phyloP scores from a whole-genome alignment of 2,329 filamentous ascomycete species.

The Tricladium varicosporioides region DNA sequence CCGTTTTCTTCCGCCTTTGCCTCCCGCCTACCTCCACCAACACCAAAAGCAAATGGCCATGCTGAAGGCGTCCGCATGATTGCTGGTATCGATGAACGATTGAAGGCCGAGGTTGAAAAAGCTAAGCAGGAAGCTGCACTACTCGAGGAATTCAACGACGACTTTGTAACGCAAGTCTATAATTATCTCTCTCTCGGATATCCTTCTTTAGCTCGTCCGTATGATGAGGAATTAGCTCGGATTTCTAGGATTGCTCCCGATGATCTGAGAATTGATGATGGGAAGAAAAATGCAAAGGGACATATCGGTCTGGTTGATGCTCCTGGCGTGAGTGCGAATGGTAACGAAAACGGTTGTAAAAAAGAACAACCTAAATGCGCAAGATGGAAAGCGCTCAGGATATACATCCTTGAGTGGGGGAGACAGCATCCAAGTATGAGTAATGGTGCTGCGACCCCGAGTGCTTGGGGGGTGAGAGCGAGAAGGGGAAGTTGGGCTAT shows the following conservation, averaged over 20 bases:
- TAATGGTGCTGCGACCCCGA: constrained; percentile 49
- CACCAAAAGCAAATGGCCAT: constrained; percentile 13
- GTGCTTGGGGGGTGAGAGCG: constrained; percentile 67
- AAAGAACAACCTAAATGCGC: constrained; percentile 48
- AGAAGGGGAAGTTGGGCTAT: constrained; percentile 73
- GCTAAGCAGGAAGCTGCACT: constrained; percentile 37
- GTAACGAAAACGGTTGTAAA: constrained; percentile 4
- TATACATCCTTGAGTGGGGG: constrained; percentile 88
- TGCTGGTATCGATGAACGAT: constrained; percentile 29
- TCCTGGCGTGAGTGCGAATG: constrained; percentile 35
- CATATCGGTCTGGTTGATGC: constrained; percentile 64
- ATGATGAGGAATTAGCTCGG: constrained; percentile 80
- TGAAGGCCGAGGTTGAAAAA: constrained; percentile 27
- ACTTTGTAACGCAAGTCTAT: constrained; percentile 92
- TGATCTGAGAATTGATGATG: constrained; percentile 72
- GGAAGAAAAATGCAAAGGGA: constrained; percentile 62
- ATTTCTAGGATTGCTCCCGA: constrained; percentile 69
- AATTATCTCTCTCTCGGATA: constrained; percentile 95
- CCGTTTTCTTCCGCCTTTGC: constrained; percentile 33
- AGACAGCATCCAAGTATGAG: constrained; percentile 76
- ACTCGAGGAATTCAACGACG: constrained; percentile 71
- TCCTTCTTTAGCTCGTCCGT: constrained; percentile 77
- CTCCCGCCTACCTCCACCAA: constrained; percentile 11
- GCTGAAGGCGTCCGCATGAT: constrained; percentile 31
- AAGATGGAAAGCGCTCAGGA: constrained; percentile 78